Base-by-base conservation (phyloP, 2,329 filamentous ascomycete genomes). In the Fusarium sp. region DNA sequence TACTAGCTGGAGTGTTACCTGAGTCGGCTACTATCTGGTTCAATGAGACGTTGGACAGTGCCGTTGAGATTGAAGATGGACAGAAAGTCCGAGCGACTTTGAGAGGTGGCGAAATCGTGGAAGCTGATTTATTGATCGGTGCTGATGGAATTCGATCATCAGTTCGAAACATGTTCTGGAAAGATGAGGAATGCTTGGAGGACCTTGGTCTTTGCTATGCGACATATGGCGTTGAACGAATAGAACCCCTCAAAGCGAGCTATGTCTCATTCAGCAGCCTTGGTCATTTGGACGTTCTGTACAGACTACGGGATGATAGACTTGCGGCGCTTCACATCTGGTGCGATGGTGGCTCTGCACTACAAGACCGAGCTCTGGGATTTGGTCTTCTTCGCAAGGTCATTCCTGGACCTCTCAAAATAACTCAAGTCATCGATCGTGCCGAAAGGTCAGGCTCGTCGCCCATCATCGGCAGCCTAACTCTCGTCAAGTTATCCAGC, bases 21-120 rank as follows among this genome's bases (percentile, higher is more conserved):
- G 34, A 37, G 34, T n/a, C 18, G 9, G 16, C 9, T 37, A 37
- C 9, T 37, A 18, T 37, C 5, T 16, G 1, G 1, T 37, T 37
- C 9, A n/a, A 37, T 37, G 18, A n/a, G 34, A 6, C 9, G 0
- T 7, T 37, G 16, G 18, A 37, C 1, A 3, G 0, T 1, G 16
- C 11, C 3, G 3, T n/a, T 2, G 16, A 37, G 18, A 11, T 11
- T 11, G 5, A 37, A 3, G 34, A n/a, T 5, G 34, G 16, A 4
- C 1, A 4, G 18, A n/a, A 11, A 3, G 6, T n/a, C 2, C 34
- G 9, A 0, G 34, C 18, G 16, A 37, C 34, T 37, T 18, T 37
- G 9, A n/a, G 3, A n/a, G n/a, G 16, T 11, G 34, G 34, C 16
- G 18, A n/a, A n/a, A n/a, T n/a, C n/a, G n/a, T n/a, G n/a, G n/a